Base-by-base conservation (phyloP, 768 basidiomycete species). In the Auricularia heimuer region DNA sequence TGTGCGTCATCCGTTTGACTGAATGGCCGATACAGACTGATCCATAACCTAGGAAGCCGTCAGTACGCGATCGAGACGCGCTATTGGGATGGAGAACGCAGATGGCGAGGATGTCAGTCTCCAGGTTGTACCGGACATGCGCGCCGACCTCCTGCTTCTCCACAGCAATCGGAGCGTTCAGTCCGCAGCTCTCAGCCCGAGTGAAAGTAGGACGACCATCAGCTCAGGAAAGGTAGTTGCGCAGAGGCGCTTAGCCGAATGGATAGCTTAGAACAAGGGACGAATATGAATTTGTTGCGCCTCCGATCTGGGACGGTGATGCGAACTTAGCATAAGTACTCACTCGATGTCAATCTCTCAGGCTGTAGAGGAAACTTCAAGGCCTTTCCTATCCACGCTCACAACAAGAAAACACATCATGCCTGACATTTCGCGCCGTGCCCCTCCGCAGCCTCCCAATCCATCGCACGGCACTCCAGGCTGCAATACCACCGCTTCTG, bases 1-100 rank as follows among this genome's bases (percentile, higher is more conserved):
- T 65, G 86, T 86, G 68, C 51, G 81, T 71, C 3, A 4, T 24
- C 35, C 54, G 21, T n/a, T 65, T 65, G 60, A 60, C 2, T 29
- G 29, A 3, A 29, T 29, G 2, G 60, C 54, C 63, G 62, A 68
- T 64, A 63, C 61, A 63, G 47, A 33, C 36, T 29, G 61, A 10
- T 42, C 45, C 42, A 36, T 34, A 21, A 62, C 29, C 54, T 12
- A 51, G 47, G 47, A 51, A 21, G 47, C 47, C 18, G 47, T 51
- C 47, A 51, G 10, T 18, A 51, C 47, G 47, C 47, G 47, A 18
- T 51, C 47, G 18, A 51, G 18, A 18, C 4, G 18, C 1, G 47
- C 47, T 1, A 51, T 51, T 18, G 47, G 8, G 3, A 6, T 51
- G 18, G 47, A 21, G 11, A 11, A 0, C 44, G 11, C 10, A 45